These are phyloP conservation scores for Sesbania bispinosa DNA, from an alignment of 306 rosid genomes.

Conservation along the genomic window DNA sequence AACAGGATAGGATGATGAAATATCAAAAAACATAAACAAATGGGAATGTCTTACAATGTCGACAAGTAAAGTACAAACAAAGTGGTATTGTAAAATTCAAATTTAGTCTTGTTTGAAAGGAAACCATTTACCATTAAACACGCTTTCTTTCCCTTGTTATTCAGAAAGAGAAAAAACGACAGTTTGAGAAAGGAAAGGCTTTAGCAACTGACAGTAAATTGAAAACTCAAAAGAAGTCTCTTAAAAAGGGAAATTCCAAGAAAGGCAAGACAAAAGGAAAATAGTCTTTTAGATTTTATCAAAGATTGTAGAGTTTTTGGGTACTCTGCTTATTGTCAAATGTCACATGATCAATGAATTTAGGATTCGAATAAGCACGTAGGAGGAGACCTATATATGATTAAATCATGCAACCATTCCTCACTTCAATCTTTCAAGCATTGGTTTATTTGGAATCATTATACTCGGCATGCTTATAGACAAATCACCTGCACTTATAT, in stretches of 20 bases:
- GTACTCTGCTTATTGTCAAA: conserved; percentile 9
- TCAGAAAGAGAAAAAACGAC: conserved; percentile 68
- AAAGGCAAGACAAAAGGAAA: conserved; percentile 58
- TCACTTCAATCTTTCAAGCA: too few relatives aligned
- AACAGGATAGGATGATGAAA: conserved; percentile 21
- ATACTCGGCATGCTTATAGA: too few relatives aligned
- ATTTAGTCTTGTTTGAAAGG: too few relatives aligned
- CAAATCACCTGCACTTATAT: too few relatives aligned
- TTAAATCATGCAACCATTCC: too few relatives aligned
- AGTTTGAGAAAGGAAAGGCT: conserved; percentile 37
- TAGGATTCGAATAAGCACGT: too few relatives aligned
- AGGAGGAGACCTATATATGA: too few relatives aligned
- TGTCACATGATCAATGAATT: too few relatives aligned
- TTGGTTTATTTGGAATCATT: too few relatives aligned
- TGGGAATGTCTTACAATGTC: conserved; percentile 22
- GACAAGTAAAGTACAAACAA: conserved; percentile 12
- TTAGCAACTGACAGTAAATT: conserved; percentile 51
- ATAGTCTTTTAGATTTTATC: conserved; percentile 23
- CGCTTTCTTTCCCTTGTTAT: too few relatives aligned
- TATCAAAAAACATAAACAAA: conserved; percentile 8
- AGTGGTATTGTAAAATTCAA: background rate
- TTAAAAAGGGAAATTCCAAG: conserved; percentile 52
- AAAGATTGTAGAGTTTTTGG: conserved; percentile 15
- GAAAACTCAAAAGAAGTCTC: conserved; percentile 57
- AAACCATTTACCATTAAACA: too few relatives aligned